Evolutionary conservation across 2,329 filamentous ascomycete genomes (phyloP), one percentile per base, ranked within the genome.

Genomic region (Xylaria sp.): DNA sequence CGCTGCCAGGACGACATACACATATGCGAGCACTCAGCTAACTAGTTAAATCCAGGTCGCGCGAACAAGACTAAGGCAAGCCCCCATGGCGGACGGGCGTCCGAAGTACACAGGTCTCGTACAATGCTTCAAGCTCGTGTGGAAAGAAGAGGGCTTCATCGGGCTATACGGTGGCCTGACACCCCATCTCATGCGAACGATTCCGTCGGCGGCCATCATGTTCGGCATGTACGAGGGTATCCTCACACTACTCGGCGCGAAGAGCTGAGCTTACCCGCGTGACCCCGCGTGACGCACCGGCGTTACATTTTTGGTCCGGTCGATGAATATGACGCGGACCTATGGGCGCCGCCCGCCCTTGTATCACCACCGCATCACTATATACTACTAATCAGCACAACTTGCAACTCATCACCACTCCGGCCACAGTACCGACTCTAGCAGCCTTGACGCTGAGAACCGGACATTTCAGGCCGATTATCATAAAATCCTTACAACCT

Each of bases 141-240:
- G 88, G 85, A 90, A 89, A 72, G 92, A 97, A 72, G 94, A 97
- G 76, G 92, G 93, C 48, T 83, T 97, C 76, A 86, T 88, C 47
- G 91, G 90, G 31, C 81, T 98, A 64, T 98, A 97, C 73, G 93
- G 94, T 58, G 93, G 93, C 17, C 82, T 98, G 71, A 96, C 93
- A 13, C 93, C 94, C 47, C 94, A 98, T 74, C 86, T 98, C 71
- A 86, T 97, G 77, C 85, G 93, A 64, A 93, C 93, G 6, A 93
- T 97, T 5, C 94, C 94, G 1, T 95, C 91, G 69, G 93, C 94
- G 7, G 93, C 91, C 68, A 96, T 98, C 75, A 97, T 96, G 91
- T 97, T 97, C 76, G 93, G 92, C 77, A 95, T 95, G 81, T 97
- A 87, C 71, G 85, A 87, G 72, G 83, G 79, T 56, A 86, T 87